These are phyloP conservation scores for Biscutella laevigata DNA, from an alignment of 441 rosid genomes.

Conservation along the genomic window DNA sequence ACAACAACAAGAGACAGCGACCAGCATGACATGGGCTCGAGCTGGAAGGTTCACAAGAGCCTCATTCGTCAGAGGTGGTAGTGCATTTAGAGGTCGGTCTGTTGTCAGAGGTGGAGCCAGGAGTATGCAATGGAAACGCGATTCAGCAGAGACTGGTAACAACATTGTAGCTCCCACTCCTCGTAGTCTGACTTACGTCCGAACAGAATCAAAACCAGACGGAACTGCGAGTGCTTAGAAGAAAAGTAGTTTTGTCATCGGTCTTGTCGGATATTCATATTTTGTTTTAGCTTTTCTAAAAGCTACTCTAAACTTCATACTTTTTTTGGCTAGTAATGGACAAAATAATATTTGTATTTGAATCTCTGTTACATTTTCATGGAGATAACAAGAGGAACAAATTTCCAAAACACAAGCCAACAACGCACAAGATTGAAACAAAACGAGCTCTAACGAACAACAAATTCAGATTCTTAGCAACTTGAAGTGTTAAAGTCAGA, in stretches of 20 bases:
- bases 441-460: conserved; percentile 52
- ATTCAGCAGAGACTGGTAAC: conserved; percentile 38
- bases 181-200: conserved; percentile 77
- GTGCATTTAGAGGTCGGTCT: conserved; percentile 49
- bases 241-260: conserved; percentile 21
- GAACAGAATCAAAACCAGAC: conserved; percentile 51
- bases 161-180: conserved; percentile 26
- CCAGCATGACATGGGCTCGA: conserved; percentile 56
- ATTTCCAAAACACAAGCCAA: conserved; percentile 39
- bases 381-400: conserved; percentile 25
- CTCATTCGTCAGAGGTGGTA: conserved; percentile 62
- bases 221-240: conserved; percentile 19
- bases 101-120: conserved; percentile 60
- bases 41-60: conserved; percentile 52
- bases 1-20: conserved; percentile 41
- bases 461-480: conserved; percentile 55
- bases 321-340: conserved; percentile 1
- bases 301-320: neutral
- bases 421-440: conserved; percentile 44
- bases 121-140: conserved; percentile 95
- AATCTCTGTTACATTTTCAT: conserved; percentile 13
- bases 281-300: conserved; percentile 4
- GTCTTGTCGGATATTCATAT: conserved; percentile 9
- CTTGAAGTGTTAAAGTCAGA: conserved; percentile 65
- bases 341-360: neutral